Base-by-base conservation (phyloP, 352 stramenopile species). In the Phytophthora colocasiae region DNA sequence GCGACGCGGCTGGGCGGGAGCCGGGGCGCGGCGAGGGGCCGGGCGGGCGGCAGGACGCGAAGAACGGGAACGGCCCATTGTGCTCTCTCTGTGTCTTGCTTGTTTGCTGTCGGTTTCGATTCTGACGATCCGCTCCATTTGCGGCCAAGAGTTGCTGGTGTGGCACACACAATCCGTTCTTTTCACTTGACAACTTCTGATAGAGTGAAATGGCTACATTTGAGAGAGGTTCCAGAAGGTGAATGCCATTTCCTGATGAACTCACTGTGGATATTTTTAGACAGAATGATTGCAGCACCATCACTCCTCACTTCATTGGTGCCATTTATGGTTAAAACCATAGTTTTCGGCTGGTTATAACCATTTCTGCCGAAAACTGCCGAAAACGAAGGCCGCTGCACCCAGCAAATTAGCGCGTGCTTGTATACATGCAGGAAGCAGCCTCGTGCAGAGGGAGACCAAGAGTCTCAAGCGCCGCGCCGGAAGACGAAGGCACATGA, bases 41-140 rank as follows among this genome's bases (percentile, higher is more conserved):
- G 68, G 63, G 27, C 68, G 69, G 31, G 69, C 52, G 17, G 73
- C 63, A 14, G 74, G 62, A 50, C 82, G 79, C 15, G 85, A 92
- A 48, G 70, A 85, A 75, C 83, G 80, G 29, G 85, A 93, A 66
- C 83, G 83, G 61, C 72, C 85, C 85, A 93, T 90, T 6, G 1
- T 36, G 31, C 31, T 36, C 31, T 65, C 11, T 50, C 26, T 68
- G 17, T 26, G 31, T 78, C 55, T 63, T 73, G 63, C 38, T 75
- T 62, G 62, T 19, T 57, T 50, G 45, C 44, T 64, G 38, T 64
- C 49, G 66, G 48, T 63, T 55, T 65, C 65, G 51, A 71, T 79
- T 77, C 62, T 78, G 72, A 49, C 54, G 71, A 65, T 79, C 53
- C 43, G 12, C 31, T 14, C 31, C 31, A 36, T 10, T 32, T 39